A percentile compares a stretch with the other conserved stretches of the same genome.
These are phyloP conservation scores for Mycena rosella DNA, from an alignment of 768 basidiomycete species.

Conservation along the genomic window DNA sequence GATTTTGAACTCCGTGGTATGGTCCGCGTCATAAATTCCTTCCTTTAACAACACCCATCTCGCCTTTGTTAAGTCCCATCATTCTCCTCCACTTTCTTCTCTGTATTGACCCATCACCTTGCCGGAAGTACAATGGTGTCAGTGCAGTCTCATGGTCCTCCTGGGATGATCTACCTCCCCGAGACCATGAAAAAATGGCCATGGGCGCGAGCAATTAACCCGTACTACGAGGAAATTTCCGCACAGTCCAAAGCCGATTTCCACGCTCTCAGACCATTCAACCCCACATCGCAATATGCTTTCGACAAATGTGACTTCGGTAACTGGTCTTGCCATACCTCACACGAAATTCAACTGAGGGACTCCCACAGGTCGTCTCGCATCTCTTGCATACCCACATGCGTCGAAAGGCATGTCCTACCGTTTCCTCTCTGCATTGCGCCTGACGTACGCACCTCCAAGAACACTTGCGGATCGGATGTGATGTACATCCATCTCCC, in stretches of 20 bases:
- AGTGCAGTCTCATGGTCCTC: no score
- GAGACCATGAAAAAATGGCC: slow-evolving; percentile 1
- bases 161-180: neutral
- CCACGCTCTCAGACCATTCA: neutral
- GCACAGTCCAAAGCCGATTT: neutral
- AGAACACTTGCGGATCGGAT: slow-evolving; percentile 38
- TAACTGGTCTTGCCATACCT: neutral
- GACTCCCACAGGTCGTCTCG: slow-evolving; percentile 11
- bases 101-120: no score
- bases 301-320: slow-evolving; percentile 10
- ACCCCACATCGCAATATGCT: neutral
- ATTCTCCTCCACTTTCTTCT: no score
- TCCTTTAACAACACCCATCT: no score
- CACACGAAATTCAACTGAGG: neutral
- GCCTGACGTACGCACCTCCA: slow-evolving; percentile 6
- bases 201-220: neutral
- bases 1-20: no score
- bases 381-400: neutral
- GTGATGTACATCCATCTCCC: no score
- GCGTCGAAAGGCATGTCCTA: neutral
- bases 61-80: no score
- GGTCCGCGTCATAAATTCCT: no score
- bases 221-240: slow-evolving; percentile 1
- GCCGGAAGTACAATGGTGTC: no score
- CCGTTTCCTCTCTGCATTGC: neutral